These are phyloP conservation scores for Polyporus tsugae DNA, from an alignment of 1,284 basidiomycete genomes.

Conservation along the genomic window DNA sequence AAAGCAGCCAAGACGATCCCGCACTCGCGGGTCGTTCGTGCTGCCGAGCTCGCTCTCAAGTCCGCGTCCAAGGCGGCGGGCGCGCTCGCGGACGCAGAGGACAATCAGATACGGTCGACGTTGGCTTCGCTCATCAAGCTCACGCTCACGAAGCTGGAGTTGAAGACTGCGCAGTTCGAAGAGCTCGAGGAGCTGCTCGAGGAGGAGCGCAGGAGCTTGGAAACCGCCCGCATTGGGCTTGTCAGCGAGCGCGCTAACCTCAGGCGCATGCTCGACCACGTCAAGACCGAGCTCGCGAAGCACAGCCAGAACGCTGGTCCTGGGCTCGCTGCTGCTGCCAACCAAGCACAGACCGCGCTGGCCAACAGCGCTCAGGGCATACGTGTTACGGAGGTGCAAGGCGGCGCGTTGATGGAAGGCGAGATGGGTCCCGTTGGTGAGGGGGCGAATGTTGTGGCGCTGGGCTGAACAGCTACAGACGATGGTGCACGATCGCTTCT, in stretches of 20 bases:
- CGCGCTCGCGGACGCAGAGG: slow-evolving; percentile 86
- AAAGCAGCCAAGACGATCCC: slow-evolving; percentile 57
- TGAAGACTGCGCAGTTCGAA: slow-evolving; percentile 94
- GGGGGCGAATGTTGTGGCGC: slow-evolving; percentile 41
- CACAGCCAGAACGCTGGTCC: slow-evolving; percentile 40
- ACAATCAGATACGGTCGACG: slow-evolving; percentile 81
- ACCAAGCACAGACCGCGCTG: slow-evolving; percentile 49
- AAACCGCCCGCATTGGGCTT: slow-evolving; percentile 73
- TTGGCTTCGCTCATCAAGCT: slow-evolving; percentile 90
- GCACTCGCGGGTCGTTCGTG: slow-evolving; percentile 80
- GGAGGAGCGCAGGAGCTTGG: slow-evolving; percentile 80
- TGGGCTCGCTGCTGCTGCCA: slow-evolving; percentile 39
- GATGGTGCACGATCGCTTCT: slow-evolving; percentile 1
- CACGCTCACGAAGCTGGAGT: slow-evolving; percentile 92
- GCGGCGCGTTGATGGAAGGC: slow-evolving; percentile 40
- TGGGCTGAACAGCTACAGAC: slow-evolving; percentile 33
- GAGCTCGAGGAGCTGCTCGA: slow-evolving; percentile 90
- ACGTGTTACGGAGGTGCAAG: slow-evolving; percentile 58
- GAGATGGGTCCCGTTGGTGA: slow-evolving; percentile 43
- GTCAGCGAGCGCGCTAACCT: slow-evolving; percentile 72
- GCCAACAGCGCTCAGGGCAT: slow-evolving; percentile 66
- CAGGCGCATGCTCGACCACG: slow-evolving; percentile 71
- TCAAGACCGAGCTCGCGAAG: slow-evolving; percentile 68
- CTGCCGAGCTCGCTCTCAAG: slow-evolving; percentile 86
- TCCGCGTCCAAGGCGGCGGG: slow-evolving; percentile 91